Conservation (phyloP, 2,329 filamentous ascomycete species). For the Thermomyces lanuginosus region DNA sequence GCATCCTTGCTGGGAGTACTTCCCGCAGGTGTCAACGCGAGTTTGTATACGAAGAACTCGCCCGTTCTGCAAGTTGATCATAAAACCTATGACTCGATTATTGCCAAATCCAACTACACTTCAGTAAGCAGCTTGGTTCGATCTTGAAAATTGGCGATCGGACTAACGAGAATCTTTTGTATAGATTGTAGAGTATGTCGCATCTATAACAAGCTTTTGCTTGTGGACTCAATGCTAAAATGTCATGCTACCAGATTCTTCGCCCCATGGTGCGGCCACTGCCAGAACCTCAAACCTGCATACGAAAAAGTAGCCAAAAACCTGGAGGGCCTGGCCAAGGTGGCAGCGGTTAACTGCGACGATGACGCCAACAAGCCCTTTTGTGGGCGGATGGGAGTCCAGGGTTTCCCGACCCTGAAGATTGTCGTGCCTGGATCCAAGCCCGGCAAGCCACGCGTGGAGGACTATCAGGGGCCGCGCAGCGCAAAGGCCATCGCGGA, state of each 20-base stretch:
- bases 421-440: slow-evolving; percentile 77
- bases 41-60: slow-evolving; percentile 72
- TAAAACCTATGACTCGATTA: slow-evolving; percentile 64
- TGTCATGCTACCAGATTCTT: slow-evolving; percentile 60
- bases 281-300: slow-evolving; percentile 83
- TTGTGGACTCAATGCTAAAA: slow-evolving; percentile 8
- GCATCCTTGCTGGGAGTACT: slow-evolving; percentile 50
- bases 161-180: slow-evolving; percentile 10
- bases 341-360: slow-evolving; percentile 89
- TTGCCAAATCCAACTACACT: slow-evolving; percentile 79
- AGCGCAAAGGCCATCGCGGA: slow-evolving; percentile 78
- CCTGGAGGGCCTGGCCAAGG: slow-evolving; percentile 81
- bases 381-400: slow-evolving; percentile 68
- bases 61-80: slow-evolving; percentile 68
- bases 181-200: slow-evolving; percentile 38
- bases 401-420: slow-evolving; percentile 94
- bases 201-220: slow-evolving; percentile 5
- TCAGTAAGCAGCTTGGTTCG: slow-evolving; percentile 43
- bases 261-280: slow-evolving; percentile 95
- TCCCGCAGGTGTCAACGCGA: slow-evolving; percentile 49
- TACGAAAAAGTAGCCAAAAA: slow-evolving; percentile 88
- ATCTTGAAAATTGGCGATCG: too few species aligned
- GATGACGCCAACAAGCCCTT: slow-evolving; percentile 81
- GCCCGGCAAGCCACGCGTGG: slow-evolving; percentile 59
- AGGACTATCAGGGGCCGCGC: slow-evolving; percentile 77